Evolutionary conservation across 805 yeast species (phyloP), one percentile per base, ranked within the genome.

Genomic region (Pichia phayaonensis): DNA sequence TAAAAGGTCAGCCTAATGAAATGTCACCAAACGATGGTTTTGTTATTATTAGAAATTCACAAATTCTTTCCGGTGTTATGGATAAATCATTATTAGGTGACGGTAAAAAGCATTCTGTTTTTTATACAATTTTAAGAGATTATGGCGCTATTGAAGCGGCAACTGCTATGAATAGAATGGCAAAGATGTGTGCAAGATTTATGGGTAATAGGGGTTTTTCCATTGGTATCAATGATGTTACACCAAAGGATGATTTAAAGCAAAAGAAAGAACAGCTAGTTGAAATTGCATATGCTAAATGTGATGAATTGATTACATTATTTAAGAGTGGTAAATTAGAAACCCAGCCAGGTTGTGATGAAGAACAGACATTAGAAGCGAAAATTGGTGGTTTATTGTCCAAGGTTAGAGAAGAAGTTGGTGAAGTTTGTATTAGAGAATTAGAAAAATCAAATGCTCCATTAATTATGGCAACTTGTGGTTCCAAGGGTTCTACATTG

Each of bases 321-420:
- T 89, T 79, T 65, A 82, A 84, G 55, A 72, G 81, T 44, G 99
- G 99, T 8, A 87, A 87, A 64, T 77, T 94, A 58, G 99, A 94
- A 67, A 90, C 98, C 2, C 98, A 94, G 66, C 98, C 99, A 0
- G 99, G 99, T 67, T 94, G 99, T 77, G 86, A 94, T 64, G 98
- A 92, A 68, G 99, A 94, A 61, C 97, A 95, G 66, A 94, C 99
- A 1, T 75, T 95, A 61, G 99, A 94, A 70, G 96, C 98, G 47
- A 90, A 92, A 61, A 94, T 94, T 68, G 95, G 97, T 71, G 98
- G 99, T 58, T 70, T 94, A 45, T 74, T 94, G 54, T 94, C 99
- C 18, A 94, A 90, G 64, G 99, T 94, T 51, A 84, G 99, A 79
- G 99, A 92, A 74, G 96, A 94, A 68, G 98, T 92, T 18, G 99